Conservation (phyloP, 176 grass and related monocot species). For the Zea mays region Zm-B73-REFERENCE-NAM-5.0 NC_050099.1:6852001-6852500, state of each 20-base stretch:
- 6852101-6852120: conserved; percentile 40
- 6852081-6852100: conserved; percentile 29
- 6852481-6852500: conserved; percentile 35
- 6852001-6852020: conserved; percentile 46
- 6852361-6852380: conserved; percentile 42
- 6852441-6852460: conserved; percentile 47
- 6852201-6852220: too few species aligned
- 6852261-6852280: too few species aligned
- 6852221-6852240: too few species aligned
- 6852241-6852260: neutral
- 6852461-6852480: conserved; percentile 43
- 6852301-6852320: too few species aligned
- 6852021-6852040: conserved; percentile 46
- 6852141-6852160: conserved; percentile 44
- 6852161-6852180: conserved; percentile 4
- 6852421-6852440: neutral
- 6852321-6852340: too few species aligned
- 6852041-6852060: conserved; percentile 43
- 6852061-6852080: conserved; percentile 26
- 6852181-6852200: too few species aligned
- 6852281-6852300: too few species aligned
- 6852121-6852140: conserved; percentile 52
- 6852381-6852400: conserved; percentile 56
- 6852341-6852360: too few species aligned
- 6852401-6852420: conserved; percentile 44